Conservation (phyloP, 768 basidiomycete species). For the Tylopilus felleus region DNA sequence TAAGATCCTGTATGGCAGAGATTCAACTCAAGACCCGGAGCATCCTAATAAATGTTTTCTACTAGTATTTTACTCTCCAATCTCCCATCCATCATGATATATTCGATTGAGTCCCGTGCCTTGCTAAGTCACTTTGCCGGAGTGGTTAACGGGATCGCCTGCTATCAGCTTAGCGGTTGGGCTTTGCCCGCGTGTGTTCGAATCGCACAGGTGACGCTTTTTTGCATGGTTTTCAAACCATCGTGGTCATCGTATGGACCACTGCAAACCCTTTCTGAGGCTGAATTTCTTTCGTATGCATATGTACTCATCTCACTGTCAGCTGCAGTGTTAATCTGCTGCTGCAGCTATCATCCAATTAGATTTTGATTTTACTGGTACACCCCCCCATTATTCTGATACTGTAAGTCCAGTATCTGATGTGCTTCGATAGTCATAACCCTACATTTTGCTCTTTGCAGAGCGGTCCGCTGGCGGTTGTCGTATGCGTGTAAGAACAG, state of each 20-base stretch:
- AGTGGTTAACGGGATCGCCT: conserved; percentile 91
- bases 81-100: background rate
- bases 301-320: no score
- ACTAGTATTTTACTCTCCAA: no score
- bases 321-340: no score
- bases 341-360: no score
- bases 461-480: no score
- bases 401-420: no score
- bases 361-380: no score
- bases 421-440: no score
- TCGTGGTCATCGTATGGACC: background rate
- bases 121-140: conserved; percentile 79
- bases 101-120: background rate
- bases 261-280: background rate
- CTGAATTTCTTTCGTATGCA: no score
- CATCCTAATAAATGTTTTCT: background rate
- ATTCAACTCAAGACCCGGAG: conserved; percentile 4
- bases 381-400: no score
- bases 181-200: conserved; percentile 62
- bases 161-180: conserved; percentile 57
- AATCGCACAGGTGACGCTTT: conserved; percentile 59
- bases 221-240: conserved; percentile 17
- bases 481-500: no score
- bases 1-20: conserved; percentile 3
- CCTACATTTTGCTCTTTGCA: no score